Evolutionary conservation across 148 eudicot genomes (phyloP).

Genomic region (Mesembryanthemum crystallinum): DNA sequence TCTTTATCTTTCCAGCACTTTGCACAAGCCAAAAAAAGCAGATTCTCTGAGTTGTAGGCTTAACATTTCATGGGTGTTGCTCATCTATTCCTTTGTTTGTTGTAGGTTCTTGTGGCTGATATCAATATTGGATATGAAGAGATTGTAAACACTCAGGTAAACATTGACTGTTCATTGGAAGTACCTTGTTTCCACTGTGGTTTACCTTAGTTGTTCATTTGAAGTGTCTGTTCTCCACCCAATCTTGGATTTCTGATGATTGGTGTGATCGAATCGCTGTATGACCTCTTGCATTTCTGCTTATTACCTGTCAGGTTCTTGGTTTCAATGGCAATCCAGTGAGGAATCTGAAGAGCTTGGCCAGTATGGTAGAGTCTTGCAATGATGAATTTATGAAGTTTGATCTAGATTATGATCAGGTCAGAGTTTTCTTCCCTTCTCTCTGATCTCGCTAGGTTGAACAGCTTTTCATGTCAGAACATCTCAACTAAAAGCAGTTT

Average conservation of each 20-base stretch:
- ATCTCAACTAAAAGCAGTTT: neutral
- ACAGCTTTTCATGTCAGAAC: neutral
- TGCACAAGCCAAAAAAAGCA: too few relatives aligned
- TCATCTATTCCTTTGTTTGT: neutral
- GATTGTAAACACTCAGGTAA: slow-evolving; percentile 87
- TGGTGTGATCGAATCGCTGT: neutral
- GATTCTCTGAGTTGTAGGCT: neutral
- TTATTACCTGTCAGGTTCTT: slow-evolving; percentile 49
- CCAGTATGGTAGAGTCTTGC: slow-evolving; percentile 80
- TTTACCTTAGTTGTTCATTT: neutral
- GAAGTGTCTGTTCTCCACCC: neutral
- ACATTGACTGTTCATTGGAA: slow-evolving; percentile 5
- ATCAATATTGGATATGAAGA: slow-evolving; percentile 93
- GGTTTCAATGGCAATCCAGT: slow-evolving; percentile 85
- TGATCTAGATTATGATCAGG: slow-evolving; percentile 86
- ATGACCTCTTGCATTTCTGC: neutral
- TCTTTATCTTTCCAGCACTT: neutral
- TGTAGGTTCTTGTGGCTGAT: slow-evolving; percentile 88
- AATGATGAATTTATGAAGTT: slow-evolving; percentile 80
- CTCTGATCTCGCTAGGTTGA: neutral
- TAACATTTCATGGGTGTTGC: slow-evolving; percentile 13
- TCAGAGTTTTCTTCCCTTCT: slow-evolving; percentile 21
- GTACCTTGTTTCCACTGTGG: neutral
- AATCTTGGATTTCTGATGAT: neutral
- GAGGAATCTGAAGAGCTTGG: slow-evolving; percentile 83